Base-by-base conservation (phyloP, 345 rosid species). In the Leavenworthia alabamica region DNA sequence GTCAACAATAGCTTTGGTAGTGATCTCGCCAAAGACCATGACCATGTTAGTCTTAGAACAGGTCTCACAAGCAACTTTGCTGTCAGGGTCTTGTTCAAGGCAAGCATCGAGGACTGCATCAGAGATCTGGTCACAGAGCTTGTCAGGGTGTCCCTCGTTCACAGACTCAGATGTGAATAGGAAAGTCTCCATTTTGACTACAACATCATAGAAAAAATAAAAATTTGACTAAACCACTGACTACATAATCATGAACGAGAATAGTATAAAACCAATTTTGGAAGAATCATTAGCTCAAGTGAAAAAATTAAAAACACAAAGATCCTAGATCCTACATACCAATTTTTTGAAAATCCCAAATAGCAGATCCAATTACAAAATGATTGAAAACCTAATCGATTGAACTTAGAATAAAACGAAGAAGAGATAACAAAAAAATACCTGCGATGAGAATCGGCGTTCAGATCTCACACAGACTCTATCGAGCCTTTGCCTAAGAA, bases 91-190 rank as follows among this genome's bases (percentile, higher is more conserved):
- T n/a, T n/a, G n/a, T n/a, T n/a, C n/a, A n/a, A n/a, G n/a, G n/a
- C n/a, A n/a, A n/a, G n/a, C n/a, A n/a, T n/a, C n/a, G n/a, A n/a
- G n/a, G n/a, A n/a, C n/a, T n/a, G n/a, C n/a, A n/a, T n/a, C n/a
- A n/a, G n/a, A n/a, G n/a, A n/a, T n/a, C n/a, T n/a, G n/a, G n/a
- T n/a, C n/a, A n/a, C 68, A 70, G n/a, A 70, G 62, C 26, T 70
- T 70, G 68, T 70, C 74, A 1, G 74, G 74, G 62, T 70, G 74
- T 39, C 74, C 74, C 26, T 70, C 74, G 63, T 70, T 70, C 14
- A 70, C 74, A 2, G 74, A 70, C 55, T 70, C 74, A 0, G 74
- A 70, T 50, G 74, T 70, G 26, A 62, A 70, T 62, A 70, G 74
- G 39, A 70, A 70, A 40, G 56, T 45, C 55, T 70, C 74, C 74